These are phyloP conservation scores for Erucastrum elatum DNA, from an alignment of 345 rosid species.

Conservation along the genomic window DNA sequence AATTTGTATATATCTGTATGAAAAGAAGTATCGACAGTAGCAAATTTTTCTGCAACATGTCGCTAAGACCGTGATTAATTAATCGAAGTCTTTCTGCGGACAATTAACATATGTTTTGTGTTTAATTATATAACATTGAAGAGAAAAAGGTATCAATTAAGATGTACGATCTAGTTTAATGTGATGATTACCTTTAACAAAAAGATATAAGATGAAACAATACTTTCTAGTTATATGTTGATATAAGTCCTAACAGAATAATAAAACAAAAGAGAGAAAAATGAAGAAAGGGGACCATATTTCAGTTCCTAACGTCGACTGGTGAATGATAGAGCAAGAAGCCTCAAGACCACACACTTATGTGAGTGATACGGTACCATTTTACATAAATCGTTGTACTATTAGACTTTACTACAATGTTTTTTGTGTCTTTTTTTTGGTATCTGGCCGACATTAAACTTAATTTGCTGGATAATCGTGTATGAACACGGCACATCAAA, in stretches of 20 bases:
- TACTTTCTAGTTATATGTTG: neutral
- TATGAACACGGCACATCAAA: neutral
- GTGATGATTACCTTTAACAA: neutral
- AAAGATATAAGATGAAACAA: neutral
- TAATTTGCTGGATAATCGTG: neutral
- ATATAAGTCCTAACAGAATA: neutral
- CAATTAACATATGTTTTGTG: neutral
- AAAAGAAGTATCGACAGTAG: neutral
- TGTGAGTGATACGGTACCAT: conserved; percentile 6
- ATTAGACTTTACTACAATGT: neutral
- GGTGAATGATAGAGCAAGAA: conserved; percentile 5
- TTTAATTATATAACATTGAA: neutral
- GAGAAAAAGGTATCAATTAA: neutral
- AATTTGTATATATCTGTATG: neutral
- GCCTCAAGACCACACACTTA: conserved; percentile 14
- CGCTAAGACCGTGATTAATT: neutral
- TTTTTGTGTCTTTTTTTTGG: neutral
- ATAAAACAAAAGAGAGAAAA: neutral
- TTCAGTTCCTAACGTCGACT: conserved; percentile 1
- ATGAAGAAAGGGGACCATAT: conserved; percentile 1
- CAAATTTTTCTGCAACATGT: neutral
- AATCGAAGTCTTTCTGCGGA: neutral
- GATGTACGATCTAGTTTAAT: neutral
- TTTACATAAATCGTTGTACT: conserved; percentile 3
- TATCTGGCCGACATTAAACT: conserved; percentile 11